Evolutionary conservation across 768 basidiomycete genomes (phyloP), one percentile per base, ranked within the genome.

Genomic region (Termitomyces bulborhizus): DNA sequence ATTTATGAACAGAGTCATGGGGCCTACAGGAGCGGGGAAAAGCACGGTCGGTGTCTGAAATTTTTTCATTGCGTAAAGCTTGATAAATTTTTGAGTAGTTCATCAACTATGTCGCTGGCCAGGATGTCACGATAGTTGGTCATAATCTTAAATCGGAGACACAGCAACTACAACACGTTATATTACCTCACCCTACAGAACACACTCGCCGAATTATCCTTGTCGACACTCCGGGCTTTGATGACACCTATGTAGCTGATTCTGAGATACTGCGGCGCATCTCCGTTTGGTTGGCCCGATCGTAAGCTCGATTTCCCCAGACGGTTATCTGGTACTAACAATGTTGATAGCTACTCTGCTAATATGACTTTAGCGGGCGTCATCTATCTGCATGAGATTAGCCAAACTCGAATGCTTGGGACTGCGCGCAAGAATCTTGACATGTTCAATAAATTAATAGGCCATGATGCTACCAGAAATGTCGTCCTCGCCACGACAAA

Each of bases 391-490:
- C 58, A 60, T 46, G 58, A 59, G 18, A 62, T 62, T 41, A 60
- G 54, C 44, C 50, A 64, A 59, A 63, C 60, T 61, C 46, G 59
- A 24, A 61, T 60, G 49, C 59, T 55, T 7, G 57, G 62, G 29
- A 63, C 65, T 16, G 60, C 64, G 8, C 57, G 59, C n/a, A 55
- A 57, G 21, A 59, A 66, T 34, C 49, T 68, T 6, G 52, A 62
- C 18, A 57, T 54, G 31, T 54, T 67, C 43, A 59, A 55, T 37
- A 62, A 60, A 29, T 27, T 62, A 12, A 55, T 57, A 24, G 61
- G 61, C 0, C 43, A 53, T 26, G 58, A 57, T 6, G 61, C 56
- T 6, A 54, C 54, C 9, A 60, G 55, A 29, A 55, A 60, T 12
- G 61, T 62, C 26, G 52, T 62, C 4, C 54, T 62, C 8, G 61